Conservation (phyloP, 306 rosid species). For the Vigna unguiculata region DNA sequence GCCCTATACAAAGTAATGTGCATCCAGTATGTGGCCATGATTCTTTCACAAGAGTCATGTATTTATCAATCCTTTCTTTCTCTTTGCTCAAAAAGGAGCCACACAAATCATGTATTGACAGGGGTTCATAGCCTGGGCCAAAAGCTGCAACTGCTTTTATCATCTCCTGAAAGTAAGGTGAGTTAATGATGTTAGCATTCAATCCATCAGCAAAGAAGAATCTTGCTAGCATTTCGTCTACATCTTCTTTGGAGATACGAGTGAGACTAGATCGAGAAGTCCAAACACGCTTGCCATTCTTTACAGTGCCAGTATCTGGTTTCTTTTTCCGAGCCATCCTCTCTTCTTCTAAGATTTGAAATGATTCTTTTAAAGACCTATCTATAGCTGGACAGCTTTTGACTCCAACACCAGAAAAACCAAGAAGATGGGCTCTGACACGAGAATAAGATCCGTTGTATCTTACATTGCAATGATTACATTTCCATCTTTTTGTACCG, state of each 20-base stretch:
- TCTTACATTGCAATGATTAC: slow-evolving; percentile 66
- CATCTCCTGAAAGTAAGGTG: slow-evolving; percentile 61
- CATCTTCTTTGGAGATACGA: slow-evolving; percentile 59
- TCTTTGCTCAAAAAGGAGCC: slow-evolving; percentile 58
- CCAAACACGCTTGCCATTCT: slow-evolving; percentile 51
- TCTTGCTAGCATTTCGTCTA: slow-evolving; percentile 58
- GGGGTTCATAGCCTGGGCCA: slow-evolving; percentile 65
- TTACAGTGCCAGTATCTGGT: slow-evolving; percentile 50
- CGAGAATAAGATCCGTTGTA: slow-evolving; percentile 73
- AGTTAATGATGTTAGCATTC: slow-evolving; percentile 45
- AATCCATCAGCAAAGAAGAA: slow-evolving; percentile 62
- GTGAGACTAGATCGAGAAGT: slow-evolving; percentile 47
- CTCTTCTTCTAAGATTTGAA: slow-evolving; percentile 63
- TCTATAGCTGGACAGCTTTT: slow-evolving; percentile 66
- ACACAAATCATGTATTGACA: slow-evolving; percentile 50
- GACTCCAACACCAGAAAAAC: slow-evolving; percentile 67
- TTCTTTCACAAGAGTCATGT: slow-evolving; percentile 55
- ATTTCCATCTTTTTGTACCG: slow-evolving; percentile 70
- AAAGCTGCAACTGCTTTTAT: slow-evolving; percentile 58
- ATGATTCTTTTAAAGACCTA: slow-evolving; percentile 55
- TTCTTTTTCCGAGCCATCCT: slow-evolving; percentile 52
- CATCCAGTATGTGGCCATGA: slow-evolving; percentile 69
- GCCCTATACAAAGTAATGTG: slow-evolving; percentile 57
- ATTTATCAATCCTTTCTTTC: slow-evolving; percentile 62
- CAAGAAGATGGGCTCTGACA: slow-evolving; percentile 72